phyloP scores from a whole-genome alignment of 352 stramenopile genomes.

The Pythium biforme region DNA sequence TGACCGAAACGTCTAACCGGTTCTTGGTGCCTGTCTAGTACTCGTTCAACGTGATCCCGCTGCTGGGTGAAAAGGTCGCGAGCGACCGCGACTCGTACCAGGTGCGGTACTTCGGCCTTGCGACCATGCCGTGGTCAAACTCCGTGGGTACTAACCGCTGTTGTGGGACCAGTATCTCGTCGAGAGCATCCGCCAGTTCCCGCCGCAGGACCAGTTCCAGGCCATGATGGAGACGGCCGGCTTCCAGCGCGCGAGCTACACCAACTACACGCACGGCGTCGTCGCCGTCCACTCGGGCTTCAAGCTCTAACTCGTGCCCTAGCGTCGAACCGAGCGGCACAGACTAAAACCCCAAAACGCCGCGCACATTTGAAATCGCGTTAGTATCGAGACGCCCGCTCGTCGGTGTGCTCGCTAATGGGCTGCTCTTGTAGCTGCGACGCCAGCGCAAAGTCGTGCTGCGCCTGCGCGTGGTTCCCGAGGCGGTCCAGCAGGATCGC shows the following conservation, averaged over 20 bases:
- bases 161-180: conserved; percentile 95
- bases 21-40: conserved; percentile 65
- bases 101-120: conserved; percentile 29
- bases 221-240: conserved; percentile 93
- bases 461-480: conserved; percentile 39
- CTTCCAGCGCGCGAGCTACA: conserved; percentile 93
- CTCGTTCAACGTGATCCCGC: conserved; percentile 98
- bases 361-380: no score
- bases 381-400: neutral
- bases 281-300: conserved; percentile 97
- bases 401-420: neutral
- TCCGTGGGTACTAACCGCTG: no score
- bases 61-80: conserved; percentile 92
- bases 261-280: conserved; percentile 97
- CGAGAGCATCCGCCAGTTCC: conserved; percentile 99
- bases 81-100: conserved; percentile 97
- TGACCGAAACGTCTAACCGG: neutral
- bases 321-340: neutral
- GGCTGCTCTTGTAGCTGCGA: conserved; percentile 10
- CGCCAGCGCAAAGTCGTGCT: conserved; percentile 39
- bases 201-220: conserved; percentile 95
- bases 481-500: conserved; percentile 80
- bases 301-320: conserved; percentile 67
- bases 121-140: no score
- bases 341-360: neutral